A percentile compares a stretch with the other conserved stretches of the same genome.
Evolutionary conservation across 78 protist genomes (phyloP).

Genomic region (Neovahlkampfia damariscottae): DNA sequence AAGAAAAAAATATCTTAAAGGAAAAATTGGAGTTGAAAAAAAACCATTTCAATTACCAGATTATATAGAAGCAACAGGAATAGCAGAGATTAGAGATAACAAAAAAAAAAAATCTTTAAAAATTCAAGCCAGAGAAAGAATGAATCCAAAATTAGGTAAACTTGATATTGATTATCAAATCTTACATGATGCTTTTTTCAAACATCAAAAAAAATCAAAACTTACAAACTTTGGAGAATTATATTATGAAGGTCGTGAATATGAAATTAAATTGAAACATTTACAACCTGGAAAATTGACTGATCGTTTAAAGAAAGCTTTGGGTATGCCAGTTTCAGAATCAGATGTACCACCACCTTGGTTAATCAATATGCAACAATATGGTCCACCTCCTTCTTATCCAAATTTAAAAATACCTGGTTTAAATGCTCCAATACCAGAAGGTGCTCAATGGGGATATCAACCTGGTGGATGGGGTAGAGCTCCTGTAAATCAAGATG

Average conservation of each 20-base stretch:
- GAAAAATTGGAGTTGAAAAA: constrained; percentile 83
- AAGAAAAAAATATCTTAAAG: constrained; percentile 80
- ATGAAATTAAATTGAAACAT: constrained; percentile 42
- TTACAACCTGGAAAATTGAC: constrained; percentile 67
- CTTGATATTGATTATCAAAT: constrained; percentile 86
- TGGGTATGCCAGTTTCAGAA: constrained; percentile 86
- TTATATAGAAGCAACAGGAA: constrained; percentile 94
- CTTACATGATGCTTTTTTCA: constrained; percentile 93
- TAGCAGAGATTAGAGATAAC: constrained; percentile 65
- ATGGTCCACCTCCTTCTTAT: constrained; percentile 85
- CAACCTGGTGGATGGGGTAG: constrained; percentile 92
- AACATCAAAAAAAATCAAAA: constrained; percentile 73
- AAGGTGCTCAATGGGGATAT: constrained; percentile 68
- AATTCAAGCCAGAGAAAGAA: constrained; percentile 54
- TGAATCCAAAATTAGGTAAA: constrained; percentile 66
- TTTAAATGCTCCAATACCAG: constrained; percentile 96
- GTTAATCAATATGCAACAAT: constrained; percentile 91
- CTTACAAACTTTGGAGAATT: constrained; percentile 54
- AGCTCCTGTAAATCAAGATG: constrained; percentile 73
- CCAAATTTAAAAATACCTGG: constrained; percentile 89
- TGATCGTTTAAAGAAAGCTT: constrained; percentile 54
- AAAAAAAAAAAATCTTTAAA: constrained; percentile 46
- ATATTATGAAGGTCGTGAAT: constrained; percentile 84
- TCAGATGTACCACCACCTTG: constrained; percentile 92
- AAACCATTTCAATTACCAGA: constrained; percentile 72